Evolutionary conservation across 768 basidiomycete genomes (phyloP).

Genomic region (Tricholoma matsutake): DNA sequence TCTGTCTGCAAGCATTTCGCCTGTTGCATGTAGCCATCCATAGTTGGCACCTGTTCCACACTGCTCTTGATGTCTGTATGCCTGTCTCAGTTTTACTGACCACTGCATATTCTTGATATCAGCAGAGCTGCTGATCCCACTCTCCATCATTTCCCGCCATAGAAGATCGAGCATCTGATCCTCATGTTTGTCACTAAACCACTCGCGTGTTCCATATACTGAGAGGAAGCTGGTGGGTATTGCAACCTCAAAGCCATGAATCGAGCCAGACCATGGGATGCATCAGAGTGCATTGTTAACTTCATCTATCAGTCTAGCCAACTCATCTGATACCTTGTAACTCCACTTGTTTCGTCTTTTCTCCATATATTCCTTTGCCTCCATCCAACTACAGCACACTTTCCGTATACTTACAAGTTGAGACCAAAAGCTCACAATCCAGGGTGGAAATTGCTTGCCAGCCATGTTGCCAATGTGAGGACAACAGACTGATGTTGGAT

Average conservation of each 20-base stretch:
- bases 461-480: neutral
- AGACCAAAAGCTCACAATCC: neutral
- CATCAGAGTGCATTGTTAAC: neutral
- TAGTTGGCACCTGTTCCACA: neutral
- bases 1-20: no score
- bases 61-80: neutral
- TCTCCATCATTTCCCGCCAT: no score
- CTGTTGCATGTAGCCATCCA: neutral
- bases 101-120: neutral
- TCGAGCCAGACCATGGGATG: slow-evolving; percentile 12
- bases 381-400: neutral
- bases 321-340: neutral
- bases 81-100: neutral
- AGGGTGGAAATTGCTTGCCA: neutral
- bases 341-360: neutral
- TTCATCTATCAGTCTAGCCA: neutral
- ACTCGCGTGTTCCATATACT: slow-evolving; percentile 14
- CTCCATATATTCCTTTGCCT: neutral
- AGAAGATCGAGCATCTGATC: no score
- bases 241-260: no score
- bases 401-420: neutral
- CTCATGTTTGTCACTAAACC: slow-evolving; percentile 16
- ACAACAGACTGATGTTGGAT: no score
- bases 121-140: no score
- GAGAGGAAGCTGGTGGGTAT: slow-evolving; percentile 3